These are phyloP conservation scores for Pneumocystis oryctolagi DNA, from an alignment of 1,139 yeast genomes.

Conservation along the genomic window DNA sequence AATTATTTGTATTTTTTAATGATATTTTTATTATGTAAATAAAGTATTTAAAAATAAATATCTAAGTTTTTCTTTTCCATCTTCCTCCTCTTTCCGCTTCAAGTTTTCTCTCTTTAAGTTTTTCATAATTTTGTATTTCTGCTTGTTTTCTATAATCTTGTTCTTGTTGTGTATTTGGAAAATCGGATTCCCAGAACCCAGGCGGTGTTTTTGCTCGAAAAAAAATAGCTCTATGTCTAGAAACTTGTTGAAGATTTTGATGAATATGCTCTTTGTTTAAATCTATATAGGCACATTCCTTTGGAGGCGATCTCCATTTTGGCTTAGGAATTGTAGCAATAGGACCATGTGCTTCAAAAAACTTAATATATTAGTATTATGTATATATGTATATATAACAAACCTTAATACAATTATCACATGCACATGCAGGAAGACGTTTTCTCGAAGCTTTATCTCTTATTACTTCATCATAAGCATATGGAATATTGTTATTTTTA, in stretches of 20 bases:
- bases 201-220: slow-evolving; percentile 21
- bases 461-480: slow-evolving; percentile 19
- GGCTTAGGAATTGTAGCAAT: slow-evolving; percentile 14
- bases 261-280: neutral
- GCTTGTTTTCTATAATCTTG: slow-evolving; percentile 16
- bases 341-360: slow-evolving; percentile 19
- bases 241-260: slow-evolving; percentile 14
- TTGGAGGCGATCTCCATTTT: slow-evolving; percentile 12
- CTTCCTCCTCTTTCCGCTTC: neutral
- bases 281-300: neutral
- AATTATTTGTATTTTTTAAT: too few species aligned
- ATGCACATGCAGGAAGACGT: slow-evolving; percentile 21
- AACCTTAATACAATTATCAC: slow-evolving; percentile 17
- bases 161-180: slow-evolving; percentile 22
- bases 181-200: slow-evolving; percentile 24
- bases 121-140: slow-evolving; percentile 10
- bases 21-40: too few species aligned
- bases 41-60: neutral
- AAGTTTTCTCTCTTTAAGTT: slow-evolving; percentile 1
- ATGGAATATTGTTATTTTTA: slow-evolving; percentile 15
- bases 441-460: slow-evolving; percentile 18
- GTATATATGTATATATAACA: slow-evolving; percentile 8
- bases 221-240: slow-evolving; percentile 20
- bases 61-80: neutral
- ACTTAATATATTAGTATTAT: slow-evolving; percentile 8